These are phyloP conservation scores for Penicillium dipodomyicola DNA, from an alignment of 495 filamentous ascomycete genomes.

Conservation along the genomic window DNA sequence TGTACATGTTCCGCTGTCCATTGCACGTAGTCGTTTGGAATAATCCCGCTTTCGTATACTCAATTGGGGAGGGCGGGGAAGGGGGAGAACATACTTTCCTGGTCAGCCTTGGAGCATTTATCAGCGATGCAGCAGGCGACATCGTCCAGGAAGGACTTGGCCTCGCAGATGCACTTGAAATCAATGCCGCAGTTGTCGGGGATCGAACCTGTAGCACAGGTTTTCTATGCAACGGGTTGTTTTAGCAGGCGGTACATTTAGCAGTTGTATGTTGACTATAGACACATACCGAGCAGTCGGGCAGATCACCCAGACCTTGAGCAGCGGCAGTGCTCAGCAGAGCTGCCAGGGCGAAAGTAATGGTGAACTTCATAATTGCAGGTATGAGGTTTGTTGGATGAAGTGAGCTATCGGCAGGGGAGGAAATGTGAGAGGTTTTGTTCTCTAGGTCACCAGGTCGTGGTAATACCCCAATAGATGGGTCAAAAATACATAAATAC, in stretches of 20 bases:
- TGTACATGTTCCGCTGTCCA: not conserved
- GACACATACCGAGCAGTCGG: constrained; percentile 48
- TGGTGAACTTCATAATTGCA: constrained; percentile 40
- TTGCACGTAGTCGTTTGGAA: not conserved
- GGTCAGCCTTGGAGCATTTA: constrained; percentile 53
- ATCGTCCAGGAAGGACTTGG: constrained; percentile 53
- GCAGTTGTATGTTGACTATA: not conserved
- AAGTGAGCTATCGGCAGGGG: not conserved
- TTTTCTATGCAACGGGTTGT: constrained; percentile 38
- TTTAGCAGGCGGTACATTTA: constrained; percentile 3
- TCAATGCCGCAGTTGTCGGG: constrained; percentile 56
- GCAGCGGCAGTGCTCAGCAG: constrained; percentile 38
- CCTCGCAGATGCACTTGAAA: constrained; percentile 65
- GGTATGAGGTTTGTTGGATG: constrained; percentile 1
- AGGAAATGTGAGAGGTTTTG: not conserved
- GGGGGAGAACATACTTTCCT: constrained; percentile 47
- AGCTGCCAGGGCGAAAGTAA: constrained; percentile 31
- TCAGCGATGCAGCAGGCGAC: constrained; percentile 67
- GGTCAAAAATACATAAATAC: constrained; percentile 1
- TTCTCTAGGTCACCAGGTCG: constrained; percentile 4
- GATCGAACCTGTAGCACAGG: constrained; percentile 50
- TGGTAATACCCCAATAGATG: constrained; percentile 1
- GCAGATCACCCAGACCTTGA: constrained; percentile 43
- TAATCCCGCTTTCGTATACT: not conserved
- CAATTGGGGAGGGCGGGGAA: not conserved